Base-by-base conservation (phyloP, 306 rosid genomes). In the Canavalia ensiformis region DNA sequence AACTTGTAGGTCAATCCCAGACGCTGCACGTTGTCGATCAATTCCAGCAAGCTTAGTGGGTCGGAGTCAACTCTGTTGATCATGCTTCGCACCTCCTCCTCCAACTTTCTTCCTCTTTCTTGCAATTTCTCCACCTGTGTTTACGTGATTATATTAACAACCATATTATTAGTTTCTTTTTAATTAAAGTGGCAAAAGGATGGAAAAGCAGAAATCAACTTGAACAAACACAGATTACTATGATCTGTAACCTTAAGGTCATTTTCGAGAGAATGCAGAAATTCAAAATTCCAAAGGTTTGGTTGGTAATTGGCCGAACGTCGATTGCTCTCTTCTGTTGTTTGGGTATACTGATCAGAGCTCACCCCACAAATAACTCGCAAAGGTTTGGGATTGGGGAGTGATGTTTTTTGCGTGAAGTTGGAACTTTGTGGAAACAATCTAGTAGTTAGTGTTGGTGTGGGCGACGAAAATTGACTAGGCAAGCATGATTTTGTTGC, bases 1-100 rank as follows among this genome's bases (percentile, higher is more conserved):
- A 84, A 87, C 56, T 47, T 72, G 75, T 84, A 59, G 3, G 60
- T 79, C 85, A 87, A 34, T 25, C 90, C 90, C 37, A 87, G 42
- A 6, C 84, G 68, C 50, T 84, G 86, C 37, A 84, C 76, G 13
- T 84, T 41, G 73, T 87, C 86, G 2, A 87, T 84, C 66, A 87
- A 33, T 72, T 87, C 81, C 5, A 84, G 75, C n/a, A 39, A 54
- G n/a, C 57, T 49, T 13, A 78, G 4, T 9, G 72, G 5, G 1
- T 72, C 51, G 0, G 1, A 28, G 0, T 62, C 37, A 47, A 9
- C 82, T 11, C 13, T 8, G 18, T 66, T 39, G 4, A 87, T 81
- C 74, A 78, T 39, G 3, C 34, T 0, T 18, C 80, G 52, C 34
- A 84, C 80, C 4, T 74, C 64, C 37, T 81, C 81, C 59, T 84